A percentile compares a stretch with the other conserved stretches of the same genome.
Conservation (phyloP, 345 rosid genomes). For the Acer saccharum region DNA sequence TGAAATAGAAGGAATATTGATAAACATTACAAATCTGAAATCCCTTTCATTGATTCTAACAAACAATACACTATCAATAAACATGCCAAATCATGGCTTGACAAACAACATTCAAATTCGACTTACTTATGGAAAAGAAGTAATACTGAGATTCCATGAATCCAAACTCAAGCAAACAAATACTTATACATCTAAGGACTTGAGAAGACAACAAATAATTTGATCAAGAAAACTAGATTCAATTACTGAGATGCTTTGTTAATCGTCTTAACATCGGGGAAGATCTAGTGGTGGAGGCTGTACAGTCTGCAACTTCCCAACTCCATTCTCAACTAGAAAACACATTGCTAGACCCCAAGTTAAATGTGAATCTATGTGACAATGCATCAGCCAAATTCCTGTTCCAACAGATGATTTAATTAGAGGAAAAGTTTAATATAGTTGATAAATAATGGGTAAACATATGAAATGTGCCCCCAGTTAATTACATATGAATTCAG, state of each 20-base stretch:
- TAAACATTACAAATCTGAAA: neutral
- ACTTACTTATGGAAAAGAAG: neutral
- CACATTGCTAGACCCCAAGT: constrained; percentile 66
- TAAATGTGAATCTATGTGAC: constrained; percentile 80
- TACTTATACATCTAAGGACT: constrained; percentile 4
- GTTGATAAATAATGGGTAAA: neutral
- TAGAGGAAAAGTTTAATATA: neutral
- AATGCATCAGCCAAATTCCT: constrained; percentile 82
- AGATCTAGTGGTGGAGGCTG: constrained; percentile 87
- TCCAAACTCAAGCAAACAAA: constrained; percentile 1
- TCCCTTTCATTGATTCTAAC: constrained; percentile 6
- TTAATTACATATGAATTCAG: neutral
- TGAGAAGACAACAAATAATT: neutral
- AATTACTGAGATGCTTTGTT: constrained; percentile 15
- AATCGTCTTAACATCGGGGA: constrained; percentile 57
- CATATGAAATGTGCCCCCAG: neutral
- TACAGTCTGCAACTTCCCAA: constrained; percentile 65
- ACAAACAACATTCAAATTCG: constrained; percentile 15
- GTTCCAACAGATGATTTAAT: constrained; percentile 24
- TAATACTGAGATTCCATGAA: neutral
- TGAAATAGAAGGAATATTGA: neutral
- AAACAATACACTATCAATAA: constrained; percentile 15
- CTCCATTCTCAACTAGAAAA: constrained; percentile 82
- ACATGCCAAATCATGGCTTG: constrained; percentile 9
- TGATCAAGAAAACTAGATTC: constrained; percentile 16